Percentiles rank a stretch among this genome's conserved stretches.
Evolutionary conservation across 192 early-diverging fungal species (phyloP).

Genomic region (Podila epicladia): DNA sequence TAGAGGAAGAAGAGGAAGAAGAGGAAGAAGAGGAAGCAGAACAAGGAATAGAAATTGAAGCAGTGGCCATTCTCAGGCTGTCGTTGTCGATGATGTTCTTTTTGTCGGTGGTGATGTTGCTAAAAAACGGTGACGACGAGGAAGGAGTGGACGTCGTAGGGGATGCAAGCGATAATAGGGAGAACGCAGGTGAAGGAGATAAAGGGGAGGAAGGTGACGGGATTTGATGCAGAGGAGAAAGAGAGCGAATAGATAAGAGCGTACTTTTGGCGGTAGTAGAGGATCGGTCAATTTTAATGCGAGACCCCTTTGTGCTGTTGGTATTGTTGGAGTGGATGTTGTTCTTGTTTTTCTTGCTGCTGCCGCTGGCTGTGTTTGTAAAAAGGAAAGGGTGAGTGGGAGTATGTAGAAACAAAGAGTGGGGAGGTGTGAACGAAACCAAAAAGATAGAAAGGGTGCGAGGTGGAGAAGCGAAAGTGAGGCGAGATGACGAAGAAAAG

Average conservation of each 20-base stretch:
- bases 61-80: not conserved
- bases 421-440: not conserved
- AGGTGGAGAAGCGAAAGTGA: too few species aligned
- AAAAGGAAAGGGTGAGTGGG: not conserved
- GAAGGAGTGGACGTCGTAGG: not conserved
- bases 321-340: not conserved
- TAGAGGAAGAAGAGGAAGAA: not conserved
- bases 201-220: not conserved
- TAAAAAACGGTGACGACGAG: not conserved
- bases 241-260: not conserved
- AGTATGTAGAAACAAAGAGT: too few species aligned
- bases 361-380: not conserved
- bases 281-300: not conserved
- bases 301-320: not conserved
- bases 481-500: too few species aligned
- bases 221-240: not conserved
- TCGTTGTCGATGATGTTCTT: not conserved
- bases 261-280: not conserved
- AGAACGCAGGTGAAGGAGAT: not conserved
- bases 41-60: constrained; percentile 2
- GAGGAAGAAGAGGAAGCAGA: not conserved
- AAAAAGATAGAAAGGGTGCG: too few species aligned
- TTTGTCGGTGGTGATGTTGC: too few species aligned
- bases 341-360: too few species aligned
- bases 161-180: not conserved